These are phyloP conservation scores for Peziza echinospora DNA, from an alignment of 495 filamentous ascomycete species.

Conservation along the genomic window DNA sequence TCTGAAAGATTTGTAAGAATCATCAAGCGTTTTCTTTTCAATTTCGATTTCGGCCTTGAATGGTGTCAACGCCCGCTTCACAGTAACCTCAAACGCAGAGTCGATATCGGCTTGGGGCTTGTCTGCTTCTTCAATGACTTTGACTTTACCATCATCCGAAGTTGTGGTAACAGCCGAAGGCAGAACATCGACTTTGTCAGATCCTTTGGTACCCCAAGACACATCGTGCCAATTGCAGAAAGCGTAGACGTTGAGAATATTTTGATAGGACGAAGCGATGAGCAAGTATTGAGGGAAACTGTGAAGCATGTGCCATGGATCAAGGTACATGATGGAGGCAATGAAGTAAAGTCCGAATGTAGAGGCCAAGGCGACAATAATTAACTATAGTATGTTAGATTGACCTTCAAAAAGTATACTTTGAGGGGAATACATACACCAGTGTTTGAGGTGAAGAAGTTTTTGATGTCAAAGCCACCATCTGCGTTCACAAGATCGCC, in stretches of 20 bases:
- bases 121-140: constrained; percentile 85
- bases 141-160: constrained; percentile 59
- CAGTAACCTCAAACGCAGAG: constrained; percentile 86
- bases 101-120: constrained; percentile 97
- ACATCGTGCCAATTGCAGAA: constrained; percentile 99
- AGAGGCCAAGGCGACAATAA: constrained; percentile 77
- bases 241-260: constrained; percentile 96
- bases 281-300: constrained; percentile 87
- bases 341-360: constrained; percentile 96
- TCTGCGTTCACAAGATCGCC: constrained; percentile 32
- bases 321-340: constrained; percentile 94
- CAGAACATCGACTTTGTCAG: constrained; percentile 87
- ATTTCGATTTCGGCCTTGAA: constrained; percentile 50
- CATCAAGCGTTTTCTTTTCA: constrained; percentile 73
- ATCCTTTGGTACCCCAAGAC: constrained; percentile 98
- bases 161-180: constrained; percentile 74
- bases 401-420: constrained; percentile 13
- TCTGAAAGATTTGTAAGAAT: constrained; percentile 97
- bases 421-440: constrained; percentile 15
- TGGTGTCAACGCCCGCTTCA: constrained; percentile 74
- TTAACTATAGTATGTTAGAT: constrained; percentile 28
- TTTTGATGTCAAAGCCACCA: constrained; percentile 30
- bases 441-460: constrained; percentile 56
- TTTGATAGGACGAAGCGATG: constrained; percentile 96
- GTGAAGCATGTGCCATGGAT: constrained; percentile 99